Percentiles rank a stretch among this genome's conserved stretches.
These are phyloP conservation scores for Rauvolfia tetraphylla DNA, from an alignment of 257 asterid genomes.

Conservation along the genomic window DNA sequence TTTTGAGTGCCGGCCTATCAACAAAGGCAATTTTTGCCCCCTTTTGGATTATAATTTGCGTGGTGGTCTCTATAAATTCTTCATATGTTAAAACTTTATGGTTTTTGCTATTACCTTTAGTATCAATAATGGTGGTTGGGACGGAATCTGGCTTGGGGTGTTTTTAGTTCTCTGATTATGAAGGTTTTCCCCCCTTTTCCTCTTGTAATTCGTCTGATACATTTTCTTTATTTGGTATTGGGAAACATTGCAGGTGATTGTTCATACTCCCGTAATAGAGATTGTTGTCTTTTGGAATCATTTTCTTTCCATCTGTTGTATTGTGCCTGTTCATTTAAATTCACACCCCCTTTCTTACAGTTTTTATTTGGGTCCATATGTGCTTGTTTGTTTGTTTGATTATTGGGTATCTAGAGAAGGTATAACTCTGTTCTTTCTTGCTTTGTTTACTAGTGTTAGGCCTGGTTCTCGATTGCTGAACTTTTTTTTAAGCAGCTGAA, in stretches of 20 bases:
- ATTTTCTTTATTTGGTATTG: not conserved
- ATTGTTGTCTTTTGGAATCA: not conserved
- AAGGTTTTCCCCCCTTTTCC: not conserved
- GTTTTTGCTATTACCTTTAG: not conserved
- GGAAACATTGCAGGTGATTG: not conserved
- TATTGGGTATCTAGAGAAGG: not conserved
- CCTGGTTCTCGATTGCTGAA: no score
- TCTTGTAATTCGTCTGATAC: not conserved
- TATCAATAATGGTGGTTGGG: not conserved
- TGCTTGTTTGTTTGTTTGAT: not conserved
- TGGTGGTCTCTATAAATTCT: not conserved
- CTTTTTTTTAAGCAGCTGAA: no score
- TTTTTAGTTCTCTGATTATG: conserved; percentile 3
- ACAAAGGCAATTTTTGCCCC: not conserved
- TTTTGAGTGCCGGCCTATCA: not conserved
- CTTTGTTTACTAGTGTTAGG: not conserved
- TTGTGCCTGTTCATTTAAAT: not conserved
- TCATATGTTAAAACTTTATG: not conserved
- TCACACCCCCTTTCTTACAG: not conserved
- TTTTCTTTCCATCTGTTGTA: not conserved
- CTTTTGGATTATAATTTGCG: no score
- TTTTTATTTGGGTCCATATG: not conserved
- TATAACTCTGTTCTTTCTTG: not conserved
- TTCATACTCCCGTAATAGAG: not conserved
- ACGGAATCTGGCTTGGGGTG: conserved; percentile 2